These are phyloP conservation scores for Ceratobasidium sp. DNA, from an alignment of 1,284 basidiomycete species.

Conservation along the genomic window DNA sequence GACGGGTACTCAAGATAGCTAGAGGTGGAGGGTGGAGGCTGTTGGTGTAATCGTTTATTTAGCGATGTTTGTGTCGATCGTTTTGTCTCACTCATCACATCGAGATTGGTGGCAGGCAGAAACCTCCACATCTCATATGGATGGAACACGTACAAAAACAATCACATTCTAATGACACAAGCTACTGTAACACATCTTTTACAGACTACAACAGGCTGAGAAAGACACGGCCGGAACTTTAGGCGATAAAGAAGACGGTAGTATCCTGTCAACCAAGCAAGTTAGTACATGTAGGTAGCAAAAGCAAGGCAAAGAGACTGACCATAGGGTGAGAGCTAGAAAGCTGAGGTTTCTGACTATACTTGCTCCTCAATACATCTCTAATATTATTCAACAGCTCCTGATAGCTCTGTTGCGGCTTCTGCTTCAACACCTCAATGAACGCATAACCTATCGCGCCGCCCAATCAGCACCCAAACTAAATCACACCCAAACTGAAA, in stretches of 20 bases:
- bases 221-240: slow-evolving; percentile 6
- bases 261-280: slow-evolving; percentile 41
- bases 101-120: too few relatives aligned
- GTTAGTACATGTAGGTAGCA: background rate
- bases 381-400: slow-evolving; percentile 79
- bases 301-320: slow-evolving; percentile 48
- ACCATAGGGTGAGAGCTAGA: slow-evolving; percentile 83
- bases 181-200: slow-evolving; percentile 2
- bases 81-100: slow-evolving; percentile 35
- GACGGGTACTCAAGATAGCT: background rate
- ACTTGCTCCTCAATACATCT: slow-evolving; percentile 69
- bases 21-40: background rate
- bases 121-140: background rate
- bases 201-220: slow-evolving; percentile 1
- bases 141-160: background rate
- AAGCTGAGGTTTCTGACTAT: slow-evolving; percentile 88
- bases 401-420: slow-evolving; percentile 81
- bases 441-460: slow-evolving; percentile 68
- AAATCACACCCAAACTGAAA: background rate
- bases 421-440: slow-evolving; percentile 68
- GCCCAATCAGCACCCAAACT: background rate
- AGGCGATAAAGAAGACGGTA: slow-evolving; percentile 48
- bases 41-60: slow-evolving; percentile 10
- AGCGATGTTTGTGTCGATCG: slow-evolving; percentile 18
- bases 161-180: slow-evolving; percentile 18